Evolutionary conservation across 1,139 yeast genomes (phyloP).

Genomic region (Barnettozyma hawaiiensis): DNA sequence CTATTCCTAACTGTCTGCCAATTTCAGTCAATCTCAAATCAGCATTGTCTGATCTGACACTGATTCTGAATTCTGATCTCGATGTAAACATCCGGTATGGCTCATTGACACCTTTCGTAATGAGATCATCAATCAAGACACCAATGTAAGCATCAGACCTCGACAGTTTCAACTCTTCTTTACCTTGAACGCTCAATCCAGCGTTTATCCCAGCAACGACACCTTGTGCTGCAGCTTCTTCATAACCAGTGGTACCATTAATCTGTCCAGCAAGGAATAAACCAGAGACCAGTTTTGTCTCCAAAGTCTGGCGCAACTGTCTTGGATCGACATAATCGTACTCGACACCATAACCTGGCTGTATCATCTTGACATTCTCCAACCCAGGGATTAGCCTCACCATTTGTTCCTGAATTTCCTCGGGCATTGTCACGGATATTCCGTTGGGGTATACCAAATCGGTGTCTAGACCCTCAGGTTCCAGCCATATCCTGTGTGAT

Average conservation of each 20-base stretch:
- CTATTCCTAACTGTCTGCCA: constrained; percentile 67
- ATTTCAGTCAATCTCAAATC: constrained; percentile 71
- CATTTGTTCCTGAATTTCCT: constrained; percentile 75
- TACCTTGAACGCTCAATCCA: constrained; percentile 33
- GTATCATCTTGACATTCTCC: constrained; percentile 79
- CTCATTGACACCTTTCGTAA: constrained; percentile 93
- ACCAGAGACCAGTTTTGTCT: constrained; percentile 76
- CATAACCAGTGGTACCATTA: constrained; percentile 98
- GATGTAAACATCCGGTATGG: constrained; percentile 99
- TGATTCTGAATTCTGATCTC: constrained; percentile 85
- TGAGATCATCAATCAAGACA: constrained; percentile 86
- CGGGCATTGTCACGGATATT: constrained; percentile 94
- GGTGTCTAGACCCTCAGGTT: constrained; percentile 89
- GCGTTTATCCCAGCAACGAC: constrained; percentile 95
- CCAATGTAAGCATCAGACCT: constrained; percentile 90
- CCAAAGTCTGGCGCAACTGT: constrained; percentile 70
- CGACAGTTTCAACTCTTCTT: constrained; percentile 48
- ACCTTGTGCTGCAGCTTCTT: constrained; percentile 98
- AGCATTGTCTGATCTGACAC: constrained; percentile 91
- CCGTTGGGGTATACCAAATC: constrained; percentile 93
- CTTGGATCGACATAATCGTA: constrained; percentile 95
- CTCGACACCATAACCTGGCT: constrained; percentile 98
- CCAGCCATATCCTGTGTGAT: constrained; percentile 85
- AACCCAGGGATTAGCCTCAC: constrained; percentile 81
- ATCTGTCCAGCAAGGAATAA: constrained; percentile 93